Conservation (phyloP, 2,329 filamentous ascomycete species). For the Alternaria novae-zelandiae region DNA sequence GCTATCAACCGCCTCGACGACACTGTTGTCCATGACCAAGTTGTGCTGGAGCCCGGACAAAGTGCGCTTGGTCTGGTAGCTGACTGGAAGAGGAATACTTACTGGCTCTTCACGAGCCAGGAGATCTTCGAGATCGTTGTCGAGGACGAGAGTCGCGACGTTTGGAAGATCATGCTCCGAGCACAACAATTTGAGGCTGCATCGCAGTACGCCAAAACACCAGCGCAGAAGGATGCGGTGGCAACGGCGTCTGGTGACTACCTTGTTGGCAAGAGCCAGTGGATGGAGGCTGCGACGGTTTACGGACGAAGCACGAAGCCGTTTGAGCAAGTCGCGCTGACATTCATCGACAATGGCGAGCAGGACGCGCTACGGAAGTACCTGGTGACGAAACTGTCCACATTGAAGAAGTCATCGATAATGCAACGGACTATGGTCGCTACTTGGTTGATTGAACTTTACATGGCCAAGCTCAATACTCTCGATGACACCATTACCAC, state of each 20-base stretch:
- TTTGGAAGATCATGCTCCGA: conserved; percentile 93
- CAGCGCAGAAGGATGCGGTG: conserved; percentile 85
- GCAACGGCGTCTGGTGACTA: conserved; percentile 91
- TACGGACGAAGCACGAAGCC: conserved; percentile 96
- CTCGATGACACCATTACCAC: conserved; percentile 94
- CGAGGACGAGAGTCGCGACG: conserved; percentile 85
- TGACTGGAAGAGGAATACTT: conserved; percentile 93
- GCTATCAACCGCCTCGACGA: conserved; percentile 88
- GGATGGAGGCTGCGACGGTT: conserved; percentile 82
- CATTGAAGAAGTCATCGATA: conserved; percentile 78
- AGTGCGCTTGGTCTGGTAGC: conserved; percentile 82
- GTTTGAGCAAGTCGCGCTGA: conserved; percentile 93
- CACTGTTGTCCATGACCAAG: conserved; percentile 84
- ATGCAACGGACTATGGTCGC: conserved; percentile 98
- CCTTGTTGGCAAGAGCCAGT: conserved; percentile 80
- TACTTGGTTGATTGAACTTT: conserved; percentile 93
- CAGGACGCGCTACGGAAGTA: conserved; percentile 92
- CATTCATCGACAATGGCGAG: conserved; percentile 87
- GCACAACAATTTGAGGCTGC: conserved; percentile 88
- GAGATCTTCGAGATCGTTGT: conserved; percentile 95
- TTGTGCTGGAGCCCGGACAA: conserved; percentile 80
- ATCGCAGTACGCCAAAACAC: conserved; percentile 80
- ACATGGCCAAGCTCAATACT: conserved; percentile 95
- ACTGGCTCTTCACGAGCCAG: conserved; percentile 90
- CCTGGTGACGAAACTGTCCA: conserved; percentile 80